Percentiles rank a stretch among this genome's conserved stretches.
phyloP scores from a whole-genome alignment of 2,329 filamentous ascomycete genomes.

The Dryadomyces sulphureus region DNA sequence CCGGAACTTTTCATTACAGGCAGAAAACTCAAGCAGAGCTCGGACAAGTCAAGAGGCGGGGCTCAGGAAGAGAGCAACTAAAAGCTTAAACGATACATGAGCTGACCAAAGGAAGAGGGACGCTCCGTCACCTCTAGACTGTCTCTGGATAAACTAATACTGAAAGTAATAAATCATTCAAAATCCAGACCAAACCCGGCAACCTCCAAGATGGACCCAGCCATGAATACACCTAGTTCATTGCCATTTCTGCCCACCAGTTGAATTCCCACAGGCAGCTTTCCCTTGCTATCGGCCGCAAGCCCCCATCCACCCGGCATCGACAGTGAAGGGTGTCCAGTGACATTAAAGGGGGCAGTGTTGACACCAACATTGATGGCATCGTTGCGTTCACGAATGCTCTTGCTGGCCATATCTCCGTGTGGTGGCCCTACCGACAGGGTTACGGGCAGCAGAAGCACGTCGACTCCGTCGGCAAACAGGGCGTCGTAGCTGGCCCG shows the following conservation, averaged over 20 bases:
- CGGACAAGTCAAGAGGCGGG: no score
- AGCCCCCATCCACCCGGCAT: conserved; percentile 25
- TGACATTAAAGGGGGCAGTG: conserved; percentile 32
- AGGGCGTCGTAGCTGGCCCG: conserved; percentile 31
- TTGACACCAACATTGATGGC: conserved; percentile 29
- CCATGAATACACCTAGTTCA: conserved; percentile 16
- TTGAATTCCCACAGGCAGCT: conserved; percentile 18
- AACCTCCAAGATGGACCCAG: conserved; percentile 17
- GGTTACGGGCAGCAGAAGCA: conserved; percentile 31
- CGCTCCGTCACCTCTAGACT: background rate
- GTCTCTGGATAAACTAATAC: background rate
- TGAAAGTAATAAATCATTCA: background rate
- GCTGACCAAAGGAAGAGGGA: no score
- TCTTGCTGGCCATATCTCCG: conserved; percentile 16
- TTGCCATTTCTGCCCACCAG: conserved; percentile 16
- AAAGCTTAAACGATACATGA: no score
- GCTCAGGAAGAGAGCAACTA: no score
- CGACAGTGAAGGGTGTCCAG: conserved; percentile 32
- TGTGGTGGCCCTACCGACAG: conserved; percentile 28
- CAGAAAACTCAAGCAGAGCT: no score
- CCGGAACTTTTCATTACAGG: no score
- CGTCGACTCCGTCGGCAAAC: conserved; percentile 23
- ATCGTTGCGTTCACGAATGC: conserved; percentile 23
- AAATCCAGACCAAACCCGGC: conserved; percentile 14
- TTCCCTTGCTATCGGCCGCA: conserved; percentile 10